Base-by-base conservation (phyloP, 179 eudicot genomes). In the Heliamphora pulchella region DNA sequence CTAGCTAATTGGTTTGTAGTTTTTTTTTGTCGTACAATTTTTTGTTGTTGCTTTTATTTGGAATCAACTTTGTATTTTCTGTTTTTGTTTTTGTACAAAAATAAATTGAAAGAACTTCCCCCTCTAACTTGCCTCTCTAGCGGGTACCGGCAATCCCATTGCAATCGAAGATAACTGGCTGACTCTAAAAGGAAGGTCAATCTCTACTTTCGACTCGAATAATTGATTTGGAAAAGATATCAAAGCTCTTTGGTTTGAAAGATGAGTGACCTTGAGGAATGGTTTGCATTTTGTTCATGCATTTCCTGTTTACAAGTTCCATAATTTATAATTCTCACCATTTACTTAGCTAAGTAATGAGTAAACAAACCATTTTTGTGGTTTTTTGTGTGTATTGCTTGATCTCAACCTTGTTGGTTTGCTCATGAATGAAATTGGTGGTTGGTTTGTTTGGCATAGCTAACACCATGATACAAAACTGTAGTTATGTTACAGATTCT, bases 231-330 rank as follows among this genome's bases (percentile, higher is more conserved):
- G 87, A 85, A 0, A 81, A 77, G 83, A 81, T 87, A 15, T 83
- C 87, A 10, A 87, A 85, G 47, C 81, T 83, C 65, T 83, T 87
- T 77, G 87, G 87, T 4, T 11, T 80, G 71, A 82, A 80, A 48
- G 86, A 84, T 10, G 66, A 81, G 63, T 86, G 76, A 1, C 3
- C 47, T 55, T 43, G 48, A 5, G 13, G n/a, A 50, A 20, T 20
- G n/a, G 4, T 17, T n/a, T 17, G 43, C 39, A 13, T 14, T 8
- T 14, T 17, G 14, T 22, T n/a, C 68, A 2, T 3, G 20, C 13
- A 43, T 59, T 20, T 74, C 77, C 46, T 13, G 15, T 59, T 15
- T 57, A 2, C 6, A 6, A 17, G 4, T 11, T 41, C 15, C 0
- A 15, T 44, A 73, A 3, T 20, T 53, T 20, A 11, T 41, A 50